Evolutionary conservation across 768 basidiomycete genomes (phyloP).

Genomic region (Nevesoporus exiguus): DNA sequence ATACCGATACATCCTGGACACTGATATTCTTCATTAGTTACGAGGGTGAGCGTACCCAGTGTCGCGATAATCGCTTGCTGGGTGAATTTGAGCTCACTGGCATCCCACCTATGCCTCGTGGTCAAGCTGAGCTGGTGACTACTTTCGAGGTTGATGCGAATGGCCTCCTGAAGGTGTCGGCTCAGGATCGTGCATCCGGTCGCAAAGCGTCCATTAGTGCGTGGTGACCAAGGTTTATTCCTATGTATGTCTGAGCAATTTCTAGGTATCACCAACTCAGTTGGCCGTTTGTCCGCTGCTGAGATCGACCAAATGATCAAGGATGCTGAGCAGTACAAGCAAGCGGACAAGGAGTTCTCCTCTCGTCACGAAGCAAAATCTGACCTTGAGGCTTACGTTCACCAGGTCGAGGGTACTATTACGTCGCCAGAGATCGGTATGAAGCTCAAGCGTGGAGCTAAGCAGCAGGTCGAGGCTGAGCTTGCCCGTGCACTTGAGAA

Average conservation of each 20-base stretch:
- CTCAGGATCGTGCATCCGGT: slow-evolving; percentile 96
- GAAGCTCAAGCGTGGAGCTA: slow-evolving; percentile 98
- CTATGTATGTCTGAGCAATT: slow-evolving; percentile 4
- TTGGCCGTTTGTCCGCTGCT: slow-evolving; percentile 93
- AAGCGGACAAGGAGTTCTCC: slow-evolving; percentile 96
- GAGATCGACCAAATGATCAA: slow-evolving; percentile 99
- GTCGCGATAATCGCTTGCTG: slow-evolving; percentile 97
- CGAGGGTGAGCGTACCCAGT: slow-evolving; percentile 99
- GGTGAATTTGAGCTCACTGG: slow-evolving; percentile 99
- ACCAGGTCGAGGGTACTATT: slow-evolving; percentile 95
- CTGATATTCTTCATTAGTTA: slow-evolving; percentile 48
- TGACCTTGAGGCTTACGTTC: slow-evolving; percentile 96
- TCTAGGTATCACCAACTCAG: slow-evolving; percentile 94
- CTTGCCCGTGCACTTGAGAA: slow-evolving; percentile 98
- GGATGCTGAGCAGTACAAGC: slow-evolving; percentile 95
- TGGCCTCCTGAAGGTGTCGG: slow-evolving; percentile 98
- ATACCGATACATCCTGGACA: not conserved
- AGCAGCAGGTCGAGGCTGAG: slow-evolving; percentile 92
- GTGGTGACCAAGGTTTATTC: slow-evolving; percentile 29
- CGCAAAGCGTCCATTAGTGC: slow-evolving; percentile 97
- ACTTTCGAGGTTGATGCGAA: slow-evolving; percentile 99
- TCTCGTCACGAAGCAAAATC: slow-evolving; percentile 97
- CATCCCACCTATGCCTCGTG: slow-evolving; percentile 98
- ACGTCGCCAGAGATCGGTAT: slow-evolving; percentile 94
- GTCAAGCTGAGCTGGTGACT: slow-evolving; percentile 98